These are phyloP conservation scores for Pyrus hybrid DNA, from an alignment of 331 rosid genomes.

Conservation along the genomic window DNA sequence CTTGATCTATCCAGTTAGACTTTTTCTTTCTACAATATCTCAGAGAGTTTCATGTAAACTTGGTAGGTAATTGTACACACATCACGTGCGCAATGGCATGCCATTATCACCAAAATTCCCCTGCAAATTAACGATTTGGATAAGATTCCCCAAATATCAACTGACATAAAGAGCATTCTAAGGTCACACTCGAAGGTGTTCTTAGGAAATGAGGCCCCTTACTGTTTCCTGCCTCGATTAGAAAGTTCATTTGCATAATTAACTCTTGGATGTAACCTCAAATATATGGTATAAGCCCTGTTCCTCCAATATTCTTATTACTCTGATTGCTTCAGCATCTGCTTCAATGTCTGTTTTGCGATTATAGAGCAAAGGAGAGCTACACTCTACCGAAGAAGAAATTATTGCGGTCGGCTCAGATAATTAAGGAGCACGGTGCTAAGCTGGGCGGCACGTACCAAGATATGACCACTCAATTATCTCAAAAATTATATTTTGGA, in stretches of 20 bases:
- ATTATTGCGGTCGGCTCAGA: slow-evolving; percentile 53
- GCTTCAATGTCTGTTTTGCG: not conserved
- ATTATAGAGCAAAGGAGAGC: slow-evolving; percentile 53
- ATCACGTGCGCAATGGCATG: slow-evolving; percentile 80
- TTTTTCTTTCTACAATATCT: not conserved
- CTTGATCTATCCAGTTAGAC: not conserved
- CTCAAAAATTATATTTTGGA: not conserved
- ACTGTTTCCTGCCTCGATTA: slow-evolving; percentile 66
- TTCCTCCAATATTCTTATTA: not conserved
- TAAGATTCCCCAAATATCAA: slow-evolving; percentile 53
- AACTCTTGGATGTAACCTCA: slow-evolving; percentile 74
- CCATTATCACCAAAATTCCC: slow-evolving; percentile 53
- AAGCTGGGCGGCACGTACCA: slow-evolving; percentile 38
- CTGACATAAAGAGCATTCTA: slow-evolving; percentile 58
- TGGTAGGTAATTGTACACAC: slow-evolving; percentile 73
- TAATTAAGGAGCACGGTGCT: slow-evolving; percentile 59
- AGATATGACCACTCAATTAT: slow-evolving; percentile 14
- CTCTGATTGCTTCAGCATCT: not conserved
- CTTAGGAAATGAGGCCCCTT: slow-evolving; percentile 72
- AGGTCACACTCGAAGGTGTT: slow-evolving; percentile 56
- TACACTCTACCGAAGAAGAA: slow-evolving; percentile 58
- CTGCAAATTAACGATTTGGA: slow-evolving; percentile 50
- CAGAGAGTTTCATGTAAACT: slow-evolving; percentile 1
- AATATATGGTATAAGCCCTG: slow-evolving; percentile 54
- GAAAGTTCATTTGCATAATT: slow-evolving; percentile 64